These are phyloP conservation scores for Pseudogymnoascus sp. DNA, from an alignment of 2,329 filamentous ascomycete genomes.

Conservation along the genomic window DNA sequence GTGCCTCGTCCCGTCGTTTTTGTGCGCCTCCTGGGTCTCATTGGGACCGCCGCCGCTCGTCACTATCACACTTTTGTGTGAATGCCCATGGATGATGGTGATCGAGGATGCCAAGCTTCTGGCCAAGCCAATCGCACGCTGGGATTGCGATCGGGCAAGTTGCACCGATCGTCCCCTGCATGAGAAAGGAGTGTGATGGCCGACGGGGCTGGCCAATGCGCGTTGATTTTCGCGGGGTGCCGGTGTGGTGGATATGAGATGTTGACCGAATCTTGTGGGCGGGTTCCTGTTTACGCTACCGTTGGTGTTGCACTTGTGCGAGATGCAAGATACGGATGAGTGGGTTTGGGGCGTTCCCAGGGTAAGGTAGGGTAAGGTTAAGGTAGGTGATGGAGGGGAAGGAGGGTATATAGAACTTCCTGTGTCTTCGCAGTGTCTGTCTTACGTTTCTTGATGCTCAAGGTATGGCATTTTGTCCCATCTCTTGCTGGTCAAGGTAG, in stretches of 20 bases:
- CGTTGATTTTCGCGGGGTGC: background rate
- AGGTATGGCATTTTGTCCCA: background rate
- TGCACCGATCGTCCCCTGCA: background rate
- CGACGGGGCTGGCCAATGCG: background rate
- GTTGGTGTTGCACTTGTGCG: background rate
- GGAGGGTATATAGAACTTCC: slow-evolving; percentile 4
- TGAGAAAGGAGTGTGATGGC: background rate
- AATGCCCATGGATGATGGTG: background rate
- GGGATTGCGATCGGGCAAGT: background rate
- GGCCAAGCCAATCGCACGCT: background rate
- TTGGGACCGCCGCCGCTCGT: background rate
- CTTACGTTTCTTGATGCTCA: background rate
- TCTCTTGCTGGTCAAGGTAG: slow-evolving; percentile 8
- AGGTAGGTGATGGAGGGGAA: background rate
- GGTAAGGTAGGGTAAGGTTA: too few species aligned
- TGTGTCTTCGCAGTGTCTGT: background rate
- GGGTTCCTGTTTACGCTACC: slow-evolving; percentile 2
- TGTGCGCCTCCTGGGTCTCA: background rate
- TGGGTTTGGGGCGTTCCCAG: background rate
- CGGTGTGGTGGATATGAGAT: background rate
- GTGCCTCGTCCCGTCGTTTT: background rate
- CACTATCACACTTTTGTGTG: background rate
- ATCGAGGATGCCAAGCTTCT: background rate
- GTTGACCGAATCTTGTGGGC: background rate
- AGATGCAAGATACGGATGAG: background rate